Percentiles rank a stretch among this genome's conserved stretches.
Evolutionary conservation across 2,329 filamentous ascomycete species (phyloP).

Genomic region (Pezicula rhizophila): DNA sequence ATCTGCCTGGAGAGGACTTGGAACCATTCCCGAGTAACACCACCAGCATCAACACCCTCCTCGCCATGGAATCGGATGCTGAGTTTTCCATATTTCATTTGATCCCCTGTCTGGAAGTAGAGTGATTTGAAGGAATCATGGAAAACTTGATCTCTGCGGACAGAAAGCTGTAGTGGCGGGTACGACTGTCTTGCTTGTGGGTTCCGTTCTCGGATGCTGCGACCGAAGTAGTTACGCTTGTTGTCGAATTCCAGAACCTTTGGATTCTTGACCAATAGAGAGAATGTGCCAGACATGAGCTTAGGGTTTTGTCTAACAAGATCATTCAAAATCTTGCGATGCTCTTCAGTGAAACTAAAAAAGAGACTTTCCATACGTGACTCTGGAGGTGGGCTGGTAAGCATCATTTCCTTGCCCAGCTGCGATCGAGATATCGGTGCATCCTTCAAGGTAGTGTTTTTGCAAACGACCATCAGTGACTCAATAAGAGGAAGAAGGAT

Average conservation of each 20-base stretch:
- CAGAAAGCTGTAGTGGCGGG: conserved; percentile 74
- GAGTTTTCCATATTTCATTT: conserved; percentile 98
- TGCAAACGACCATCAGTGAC: conserved; percentile 97
- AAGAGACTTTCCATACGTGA: conserved; percentile 82
- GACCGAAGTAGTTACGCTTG: conserved; percentile 98
- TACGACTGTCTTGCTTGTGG: conserved; percentile 64
- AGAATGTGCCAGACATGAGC: conserved; percentile 97
- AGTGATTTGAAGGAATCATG: conserved; percentile 97
- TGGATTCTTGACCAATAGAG: conserved; percentile 92
- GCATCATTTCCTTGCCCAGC: conserved; percentile 58
- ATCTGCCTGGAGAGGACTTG: conserved; percentile 94
- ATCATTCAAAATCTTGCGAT: conserved; percentile 95
- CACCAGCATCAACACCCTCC: conserved; percentile 95
- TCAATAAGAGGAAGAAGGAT: conserved; percentile 93
- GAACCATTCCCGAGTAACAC: conserved; percentile 98
- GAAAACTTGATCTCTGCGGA: conserved; percentile 94
- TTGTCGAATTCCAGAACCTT: conserved; percentile 99
- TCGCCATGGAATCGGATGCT: conserved; percentile 97
- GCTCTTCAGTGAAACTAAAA: conserved; percentile 96
- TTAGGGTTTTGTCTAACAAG: conserved; percentile 95
- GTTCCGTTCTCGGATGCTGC: conserved; percentile 75
- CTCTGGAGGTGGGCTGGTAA: conserved; percentile 74
- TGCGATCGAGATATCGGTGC: conserved; percentile 24
- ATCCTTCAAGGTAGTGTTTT: conserved; percentile 69
- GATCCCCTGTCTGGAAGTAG: conserved; percentile 92